These are phyloP conservation scores for Saprolegnia diclina DNA, from an alignment of 352 stramenopile genomes.

Conservation along the genomic window DNA sequence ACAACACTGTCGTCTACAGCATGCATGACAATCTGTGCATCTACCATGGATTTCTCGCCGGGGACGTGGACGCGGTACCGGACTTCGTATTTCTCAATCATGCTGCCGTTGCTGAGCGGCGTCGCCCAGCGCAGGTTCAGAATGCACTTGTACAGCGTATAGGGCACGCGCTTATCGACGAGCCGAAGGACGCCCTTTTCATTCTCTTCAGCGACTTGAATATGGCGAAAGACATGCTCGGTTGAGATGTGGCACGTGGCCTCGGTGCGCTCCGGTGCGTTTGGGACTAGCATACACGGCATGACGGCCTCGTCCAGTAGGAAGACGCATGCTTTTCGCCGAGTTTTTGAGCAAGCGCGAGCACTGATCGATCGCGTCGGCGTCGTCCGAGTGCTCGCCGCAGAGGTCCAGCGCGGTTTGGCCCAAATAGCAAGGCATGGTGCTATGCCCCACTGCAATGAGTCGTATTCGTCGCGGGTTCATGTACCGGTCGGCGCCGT, in stretches of 20 bases:
- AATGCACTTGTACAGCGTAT: slow-evolving; percentile 55
- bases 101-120: slow-evolving; percentile 55
- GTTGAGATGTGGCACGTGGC: slow-evolving; percentile 34
- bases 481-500: slow-evolving; percentile 42
- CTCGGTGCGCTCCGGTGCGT: slow-evolving; percentile 41
- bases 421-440: slow-evolving; percentile 44
- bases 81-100: slow-evolving; percentile 70
- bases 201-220: slow-evolving; percentile 12
- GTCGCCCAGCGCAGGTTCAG: slow-evolving; percentile 46
- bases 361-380: slow-evolving; percentile 39
- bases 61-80: slow-evolving; percentile 40
- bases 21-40: background rate
- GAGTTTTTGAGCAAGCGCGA: slow-evolving; percentile 36
- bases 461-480: background rate
- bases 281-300: slow-evolving; percentile 31
- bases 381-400: slow-evolving; percentile 42
- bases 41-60: slow-evolving; percentile 30
- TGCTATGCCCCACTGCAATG: slow-evolving; percentile 17
- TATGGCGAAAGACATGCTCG: slow-evolving; percentile 28
- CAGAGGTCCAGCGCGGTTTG: slow-evolving; percentile 45
- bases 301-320: slow-evolving; percentile 32
- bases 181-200: slow-evolving; percentile 25
- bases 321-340: slow-evolving; percentile 24
- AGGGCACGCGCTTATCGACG: slow-evolving; percentile 32
- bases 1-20: no score